Evolutionary conservation across 225 moss, liverwort and hornwort species (phyloP).

Genomic region (Marchantia polymorpha): DNA sequence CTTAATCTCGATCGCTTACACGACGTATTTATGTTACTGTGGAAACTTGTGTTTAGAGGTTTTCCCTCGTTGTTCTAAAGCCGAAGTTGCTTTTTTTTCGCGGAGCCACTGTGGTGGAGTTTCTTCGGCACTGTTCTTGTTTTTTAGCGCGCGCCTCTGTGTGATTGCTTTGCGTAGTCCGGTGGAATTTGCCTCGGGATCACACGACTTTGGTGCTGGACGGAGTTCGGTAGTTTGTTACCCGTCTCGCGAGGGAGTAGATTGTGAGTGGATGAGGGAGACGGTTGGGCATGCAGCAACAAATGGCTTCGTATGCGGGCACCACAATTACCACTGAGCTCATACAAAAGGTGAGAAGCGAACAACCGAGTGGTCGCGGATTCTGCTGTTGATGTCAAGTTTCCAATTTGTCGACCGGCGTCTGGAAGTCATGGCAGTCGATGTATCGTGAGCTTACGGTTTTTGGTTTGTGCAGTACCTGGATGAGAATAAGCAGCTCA

Average conservation of each 20-base stretch:
- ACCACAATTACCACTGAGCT: slow-evolving; percentile 51
- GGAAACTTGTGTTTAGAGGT: neutral
- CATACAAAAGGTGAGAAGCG: slow-evolving; percentile 39
- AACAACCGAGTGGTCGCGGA: neutral
- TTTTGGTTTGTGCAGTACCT: slow-evolving; percentile 32
- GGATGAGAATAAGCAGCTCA: slow-evolving; percentile 54
- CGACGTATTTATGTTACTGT: neutral
- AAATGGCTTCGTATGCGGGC: slow-evolving; percentile 51
- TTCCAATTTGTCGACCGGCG: neutral
- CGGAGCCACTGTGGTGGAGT: neutral
- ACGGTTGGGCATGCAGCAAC: slow-evolving; percentile 36
- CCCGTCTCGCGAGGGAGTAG: neutral
- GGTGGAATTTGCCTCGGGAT: slow-evolving; percentile 14
- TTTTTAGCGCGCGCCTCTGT: neutral
- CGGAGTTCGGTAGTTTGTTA: neutral
- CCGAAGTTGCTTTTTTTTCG: neutral
- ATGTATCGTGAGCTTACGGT: neutral
- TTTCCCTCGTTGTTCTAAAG: neutral
- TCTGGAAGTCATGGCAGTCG: no score
- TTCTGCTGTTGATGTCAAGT: neutral
- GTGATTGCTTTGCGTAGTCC: neutral
- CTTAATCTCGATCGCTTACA: neutral
- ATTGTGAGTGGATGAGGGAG: slow-evolving; percentile 31
- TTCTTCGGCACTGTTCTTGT: slow-evolving; percentile 1
- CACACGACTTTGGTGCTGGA: neutral